Conservation (phyloP, 306 rosid species). For the Prunus mira region DNA sequence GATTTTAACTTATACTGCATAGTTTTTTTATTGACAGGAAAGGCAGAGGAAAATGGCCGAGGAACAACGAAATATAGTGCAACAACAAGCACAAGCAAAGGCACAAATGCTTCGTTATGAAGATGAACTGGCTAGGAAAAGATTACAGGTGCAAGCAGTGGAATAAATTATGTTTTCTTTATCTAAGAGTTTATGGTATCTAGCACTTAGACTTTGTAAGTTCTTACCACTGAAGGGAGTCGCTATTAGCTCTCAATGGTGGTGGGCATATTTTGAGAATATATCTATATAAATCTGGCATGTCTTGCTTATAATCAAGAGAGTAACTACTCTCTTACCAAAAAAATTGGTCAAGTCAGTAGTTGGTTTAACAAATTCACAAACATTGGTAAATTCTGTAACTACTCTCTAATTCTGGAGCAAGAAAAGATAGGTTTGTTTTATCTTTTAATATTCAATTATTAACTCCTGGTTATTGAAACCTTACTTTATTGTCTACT, state of each 20-base stretch:
- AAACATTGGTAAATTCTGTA: background rate
- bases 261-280: background rate
- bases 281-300: background rate
- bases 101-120: constrained; percentile 79
- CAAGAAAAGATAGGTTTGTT: background rate
- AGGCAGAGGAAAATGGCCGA: constrained; percentile 75
- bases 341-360: constrained; percentile 15
- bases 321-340: background rate
- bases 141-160: constrained; percentile 70
- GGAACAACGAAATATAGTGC: constrained; percentile 75
- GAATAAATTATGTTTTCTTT: constrained; percentile 9
- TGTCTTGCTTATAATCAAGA: background rate
- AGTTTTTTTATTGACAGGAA: constrained; percentile 47
- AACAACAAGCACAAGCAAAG: constrained; percentile 78
- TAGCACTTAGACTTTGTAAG: constrained; percentile 13
- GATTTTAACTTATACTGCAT: constrained; percentile 5
- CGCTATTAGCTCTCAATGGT: background rate
- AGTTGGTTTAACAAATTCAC: background rate
- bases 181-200: background rate
- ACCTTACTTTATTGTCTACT: constrained; percentile 8
- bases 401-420: background rate
- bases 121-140: constrained; percentile 86
- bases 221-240: background rate
- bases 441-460: background rate
- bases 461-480: background rate